Conservation (phyloP, 1,139 yeast genomes). For the Pichia sp. region DNA sequence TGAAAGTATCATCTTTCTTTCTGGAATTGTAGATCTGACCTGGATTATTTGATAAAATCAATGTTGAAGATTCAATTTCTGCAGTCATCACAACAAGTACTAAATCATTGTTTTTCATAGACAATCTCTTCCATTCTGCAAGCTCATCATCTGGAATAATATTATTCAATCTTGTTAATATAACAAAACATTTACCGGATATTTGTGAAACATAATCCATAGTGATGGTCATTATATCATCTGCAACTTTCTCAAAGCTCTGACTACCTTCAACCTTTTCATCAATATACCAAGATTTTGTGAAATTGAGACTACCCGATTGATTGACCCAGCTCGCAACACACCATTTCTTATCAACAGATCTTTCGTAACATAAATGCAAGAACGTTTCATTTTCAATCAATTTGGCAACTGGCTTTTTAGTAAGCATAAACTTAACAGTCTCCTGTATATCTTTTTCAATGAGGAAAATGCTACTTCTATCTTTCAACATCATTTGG, state of each 20-base stretch:
- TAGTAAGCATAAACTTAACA: slow-evolving; percentile 52
- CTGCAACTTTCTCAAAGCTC: slow-evolving; percentile 50
- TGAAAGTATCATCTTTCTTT: slow-evolving; percentile 18
- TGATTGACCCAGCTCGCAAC: slow-evolving; percentile 92
- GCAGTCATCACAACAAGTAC: slow-evolving; percentile 75
- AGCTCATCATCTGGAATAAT: slow-evolving; percentile 78
- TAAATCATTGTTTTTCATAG: slow-evolving; percentile 58
- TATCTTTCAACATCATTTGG: slow-evolving; percentile 22
- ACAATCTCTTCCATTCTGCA: slow-evolving; percentile 71
- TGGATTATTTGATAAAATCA: slow-evolving; percentile 40
- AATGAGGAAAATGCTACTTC: slow-evolving; percentile 40
- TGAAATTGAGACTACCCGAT: slow-evolving; percentile 59
- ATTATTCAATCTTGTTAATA: slow-evolving; percentile 67
- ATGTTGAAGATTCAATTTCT: slow-evolving; percentile 61
- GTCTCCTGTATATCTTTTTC: slow-evolving; percentile 47
- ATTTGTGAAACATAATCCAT: slow-evolving; percentile 35
- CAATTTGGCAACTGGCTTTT: slow-evolving; percentile 35
- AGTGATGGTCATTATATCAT: slow-evolving; percentile 58
- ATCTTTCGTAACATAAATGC: slow-evolving; percentile 83
- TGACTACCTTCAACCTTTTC: slow-evolving; percentile 21
- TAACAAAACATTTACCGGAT: slow-evolving; percentile 58
- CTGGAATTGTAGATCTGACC: slow-evolving; percentile 13
- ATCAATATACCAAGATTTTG: slow-evolving; percentile 67
- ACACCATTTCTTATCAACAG: slow-evolving; percentile 80
- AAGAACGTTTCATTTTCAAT: slow-evolving; percentile 70